Base-by-base conservation (phyloP, 2,329 filamentous ascomycete genomes). In the Escovopsis sp. region DNA sequence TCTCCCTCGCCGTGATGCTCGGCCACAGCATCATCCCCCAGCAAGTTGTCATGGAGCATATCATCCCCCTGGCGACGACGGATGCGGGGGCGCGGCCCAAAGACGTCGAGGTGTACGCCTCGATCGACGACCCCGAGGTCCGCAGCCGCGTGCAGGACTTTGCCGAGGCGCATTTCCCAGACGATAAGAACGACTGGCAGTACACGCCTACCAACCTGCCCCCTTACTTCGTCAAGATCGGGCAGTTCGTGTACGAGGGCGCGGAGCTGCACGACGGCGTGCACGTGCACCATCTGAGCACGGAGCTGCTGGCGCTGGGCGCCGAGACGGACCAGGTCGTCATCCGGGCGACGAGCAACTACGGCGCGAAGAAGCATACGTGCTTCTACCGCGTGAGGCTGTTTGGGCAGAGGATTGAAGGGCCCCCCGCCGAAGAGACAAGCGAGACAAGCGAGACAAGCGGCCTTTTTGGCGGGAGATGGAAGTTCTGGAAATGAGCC, bases 11-110 rank as follows among this genome's bases (percentile, higher is more conserved):
- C 8, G 73, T 93, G 15, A 60, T 75, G 35, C 68, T 80, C 15
- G 67, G 71, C 32, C 59, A 70, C 32, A 57, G 62, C 6, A 69
- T 88, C 43, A 68, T 80, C 28, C 82, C 83, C 0, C 73, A 80
- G 50, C 72, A 85, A 50, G 55, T 89, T 2, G 75, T 84, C 2
- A 59, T 89, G 36, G 84, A 89, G 54, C 82, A 88, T 57, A 78
- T 85, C 43, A 64, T 76, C 2, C 68, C 70, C 6, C 65, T 67
- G 1, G 75, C 77, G 2, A 80, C 78, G 0, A 66, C 77, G 7
- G 70, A 80, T 38, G 73, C 79, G 0, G 69, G 65, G 12, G 65
- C 77, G 2, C 77, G 77, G 30, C 85, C 85, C 0, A 69, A 65
- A 41, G 67, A 80, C 3, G 73, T 89, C 44, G 83, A 89, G 55